A percentile compares a stretch with the other conserved stretches of the same genome.
Evolutionary conservation across 73 alveolate species (phyloP).

Genomic region (Blepharisma stoltei): DNA sequence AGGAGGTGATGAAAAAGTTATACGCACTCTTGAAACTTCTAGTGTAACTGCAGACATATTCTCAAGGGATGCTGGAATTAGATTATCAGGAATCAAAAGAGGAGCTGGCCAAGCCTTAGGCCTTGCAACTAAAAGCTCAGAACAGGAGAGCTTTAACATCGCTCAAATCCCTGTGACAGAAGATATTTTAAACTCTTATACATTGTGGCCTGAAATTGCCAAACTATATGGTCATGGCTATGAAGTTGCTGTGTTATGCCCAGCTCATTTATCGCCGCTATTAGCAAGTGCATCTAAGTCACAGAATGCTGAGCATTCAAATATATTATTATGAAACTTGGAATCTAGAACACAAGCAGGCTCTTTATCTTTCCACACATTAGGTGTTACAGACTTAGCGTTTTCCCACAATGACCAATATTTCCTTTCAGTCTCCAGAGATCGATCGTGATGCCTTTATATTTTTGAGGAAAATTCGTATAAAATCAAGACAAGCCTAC

Average conservation of each 20-base stretch:
- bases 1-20: slow-evolving; percentile 94
- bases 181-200: slow-evolving; percentile 78
- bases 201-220: slow-evolving; percentile 96
- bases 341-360: slow-evolving; percentile 60
- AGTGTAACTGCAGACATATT: slow-evolving; percentile 69
- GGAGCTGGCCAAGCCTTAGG: slow-evolving; percentile 57
- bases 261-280: slow-evolving; percentile 75
- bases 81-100: slow-evolving; percentile 44
- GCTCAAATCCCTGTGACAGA: slow-evolving; percentile 86
- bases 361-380: slow-evolving; percentile 77
- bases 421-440: slow-evolving; percentile 86
- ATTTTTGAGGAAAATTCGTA: slow-evolving; percentile 43
- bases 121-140: slow-evolving; percentile 80
- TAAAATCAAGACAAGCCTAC: slow-evolving; percentile 64
- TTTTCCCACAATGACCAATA: slow-evolving; percentile 89
- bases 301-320: slow-evolving; percentile 83
- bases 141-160: slow-evolving; percentile 64
- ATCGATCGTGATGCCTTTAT: slow-evolving; percentile 78
- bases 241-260: slow-evolving; percentile 80
- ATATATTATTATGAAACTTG: slow-evolving; percentile 88
- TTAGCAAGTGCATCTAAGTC: slow-evolving; percentile 94
- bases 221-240: slow-evolving; percentile 98
- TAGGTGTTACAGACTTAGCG: slow-evolving; percentile 84
- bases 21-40: slow-evolving; percentile 85
- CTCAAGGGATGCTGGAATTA: slow-evolving; percentile 49